Evolutionary conservation across 2,329 filamentous ascomycete genomes (phyloP).

Genomic region (Orbilia oligospora): DNA sequence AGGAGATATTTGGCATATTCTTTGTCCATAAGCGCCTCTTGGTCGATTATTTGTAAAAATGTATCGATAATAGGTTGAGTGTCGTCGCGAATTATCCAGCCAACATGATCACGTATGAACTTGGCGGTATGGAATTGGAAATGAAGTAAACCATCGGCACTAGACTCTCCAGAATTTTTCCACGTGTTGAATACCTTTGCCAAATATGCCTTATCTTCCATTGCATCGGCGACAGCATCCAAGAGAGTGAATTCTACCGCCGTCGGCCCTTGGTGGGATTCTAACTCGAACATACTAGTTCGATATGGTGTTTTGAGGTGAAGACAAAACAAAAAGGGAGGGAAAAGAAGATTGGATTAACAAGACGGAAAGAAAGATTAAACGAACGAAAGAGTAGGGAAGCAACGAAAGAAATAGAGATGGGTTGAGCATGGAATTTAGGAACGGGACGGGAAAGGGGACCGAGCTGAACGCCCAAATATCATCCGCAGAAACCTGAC

Average conservation of each 20-base stretch:
- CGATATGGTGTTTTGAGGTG: not conserved
- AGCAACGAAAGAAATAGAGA: too few relatives aligned
- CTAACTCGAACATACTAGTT: not conserved
- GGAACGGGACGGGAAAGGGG: too few relatives aligned
- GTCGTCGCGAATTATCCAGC: not conserved
- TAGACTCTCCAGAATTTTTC: not conserved
- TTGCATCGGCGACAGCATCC: not conserved
- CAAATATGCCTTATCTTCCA: not conserved
- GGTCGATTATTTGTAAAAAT: not conserved
- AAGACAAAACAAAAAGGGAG: not conserved
- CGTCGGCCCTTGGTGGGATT: not conserved
- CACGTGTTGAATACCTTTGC: not conserved
- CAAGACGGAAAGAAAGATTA: too few relatives aligned
- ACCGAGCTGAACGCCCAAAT: too few relatives aligned
- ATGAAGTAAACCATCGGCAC: not conserved
- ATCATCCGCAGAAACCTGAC: too few relatives aligned
- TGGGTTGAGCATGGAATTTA: too few relatives aligned
- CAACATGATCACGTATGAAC: not conserved
- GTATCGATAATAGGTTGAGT: not conserved
- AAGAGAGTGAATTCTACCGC: not conserved
- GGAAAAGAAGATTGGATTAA: too few relatives aligned
- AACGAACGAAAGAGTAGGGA: too few relatives aligned
- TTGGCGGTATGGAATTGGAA: not conserved
- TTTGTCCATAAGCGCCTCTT: not conserved
- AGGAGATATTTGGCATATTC: not conserved